Evolutionary conservation across 2,329 filamentous ascomycete genomes (phyloP), one percentile per base, ranked within the genome.

Genomic region (Monosporascus sp.): DNA sequence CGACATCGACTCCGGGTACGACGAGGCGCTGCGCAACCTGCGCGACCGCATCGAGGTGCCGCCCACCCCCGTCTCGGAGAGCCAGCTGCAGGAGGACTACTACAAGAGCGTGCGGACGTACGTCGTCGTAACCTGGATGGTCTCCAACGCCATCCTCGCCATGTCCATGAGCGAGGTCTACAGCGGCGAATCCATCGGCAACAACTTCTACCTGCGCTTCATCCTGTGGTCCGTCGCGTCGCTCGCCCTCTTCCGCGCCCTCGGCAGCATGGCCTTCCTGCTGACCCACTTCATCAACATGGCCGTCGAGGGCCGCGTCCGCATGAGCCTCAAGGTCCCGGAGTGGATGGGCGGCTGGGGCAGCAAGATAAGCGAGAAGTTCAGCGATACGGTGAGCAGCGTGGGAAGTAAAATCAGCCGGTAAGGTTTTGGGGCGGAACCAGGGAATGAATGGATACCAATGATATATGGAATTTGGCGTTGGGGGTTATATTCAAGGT

Each of bases 41-140:
- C 89, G 94, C 50, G 94, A 99, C 67, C 82, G 94, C 45, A 79
- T 99, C 63, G 91, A 96, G 68, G 93, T 97, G 0, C 78, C 88
- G 11, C 69, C 72, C 14, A 70, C 80, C 0, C 71, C 76, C 0
- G 63, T 84, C 17, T 85, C 82, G 44, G 93, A 97, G 63, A 78
- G 82, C 0, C 94, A 97, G 73, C 74, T 91, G 72, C 94, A 99
- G 71, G 94, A 99, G 71, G 94, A 99, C 73, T 99, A 99, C 80
- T 99, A 99, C 80, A 90, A 92, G 70, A 90, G 88, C 41, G 94
- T 99, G 50, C 86, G 94, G 52, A 99, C 94, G 1, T 99, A 99
- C 84, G 95, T 99, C 86, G 94, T 99, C 14, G 85, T 96, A 44
- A 81, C 86, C 47, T 99, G 94, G 94, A 91, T 99, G 81, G 81